Evolutionary conservation across 768 basidiomycete genomes (phyloP).

Genomic region (Daedaleopsis nitida): DNA sequence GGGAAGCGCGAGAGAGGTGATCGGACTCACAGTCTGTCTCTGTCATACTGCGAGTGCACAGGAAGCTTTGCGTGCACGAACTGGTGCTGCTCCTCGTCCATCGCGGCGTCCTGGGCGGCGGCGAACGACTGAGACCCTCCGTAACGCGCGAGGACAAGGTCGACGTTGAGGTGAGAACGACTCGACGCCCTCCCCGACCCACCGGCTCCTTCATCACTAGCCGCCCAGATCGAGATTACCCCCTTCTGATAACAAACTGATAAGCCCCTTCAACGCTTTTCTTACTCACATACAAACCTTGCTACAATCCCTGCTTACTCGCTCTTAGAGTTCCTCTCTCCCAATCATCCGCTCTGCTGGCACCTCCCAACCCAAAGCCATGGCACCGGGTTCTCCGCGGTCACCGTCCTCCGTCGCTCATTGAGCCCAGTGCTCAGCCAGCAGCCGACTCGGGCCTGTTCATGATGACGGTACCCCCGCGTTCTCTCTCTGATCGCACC

Average conservation of each 20-base stretch:
- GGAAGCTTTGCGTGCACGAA: constrained; percentile 28
- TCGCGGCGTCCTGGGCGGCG: constrained; percentile 12
- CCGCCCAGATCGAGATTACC: constrained; percentile 5
- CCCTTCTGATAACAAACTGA: constrained; percentile 2
- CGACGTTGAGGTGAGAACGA: constrained; percentile 8
- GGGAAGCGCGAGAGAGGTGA: constrained; percentile 14
- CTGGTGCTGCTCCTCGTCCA: constrained; percentile 28
- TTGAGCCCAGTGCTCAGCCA: too few species aligned
- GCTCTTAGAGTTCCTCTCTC: too few species aligned
- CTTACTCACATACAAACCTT: background rate
- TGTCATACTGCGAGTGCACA: constrained; percentile 31
- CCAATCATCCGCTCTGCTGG: too few species aligned
- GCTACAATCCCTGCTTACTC: too few species aligned
- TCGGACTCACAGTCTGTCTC: constrained; percentile 41
- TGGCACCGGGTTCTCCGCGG: too few species aligned
- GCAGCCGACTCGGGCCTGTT: too few species aligned
- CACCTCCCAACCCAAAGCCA: too few species aligned
- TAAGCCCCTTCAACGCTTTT: background rate
- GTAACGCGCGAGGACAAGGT: constrained; percentile 3
- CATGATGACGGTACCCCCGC: too few species aligned
- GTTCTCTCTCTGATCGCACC: too few species aligned
- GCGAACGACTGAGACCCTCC: background rate
- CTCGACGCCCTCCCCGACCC: constrained; percentile 6
- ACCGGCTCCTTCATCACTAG: constrained; percentile 9
- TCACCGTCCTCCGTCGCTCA: too few species aligned